A percentile compares a stretch with the other conserved stretches of the same genome.
Evolutionary conservation across 192 early-diverging fungal genomes (phyloP).

Genomic region (Nowakowskiella sp.): DNA sequence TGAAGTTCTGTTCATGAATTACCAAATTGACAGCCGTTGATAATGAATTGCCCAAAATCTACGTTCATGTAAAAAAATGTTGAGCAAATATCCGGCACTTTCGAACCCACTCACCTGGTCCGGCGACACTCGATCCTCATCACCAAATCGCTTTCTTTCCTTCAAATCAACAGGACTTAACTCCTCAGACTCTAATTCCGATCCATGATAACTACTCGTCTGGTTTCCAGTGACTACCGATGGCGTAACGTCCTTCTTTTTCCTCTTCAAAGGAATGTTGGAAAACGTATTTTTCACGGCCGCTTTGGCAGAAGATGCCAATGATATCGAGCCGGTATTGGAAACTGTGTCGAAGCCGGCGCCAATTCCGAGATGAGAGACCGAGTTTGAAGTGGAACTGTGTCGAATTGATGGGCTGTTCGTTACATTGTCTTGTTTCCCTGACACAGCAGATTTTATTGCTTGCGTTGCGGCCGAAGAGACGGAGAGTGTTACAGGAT

Average conservation of each 20-base stretch:
- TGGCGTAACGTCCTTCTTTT: no score
- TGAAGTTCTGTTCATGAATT: constrained; percentile 84
- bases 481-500: constrained; percentile 17
- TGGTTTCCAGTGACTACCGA: no score
- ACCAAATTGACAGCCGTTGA: constrained; percentile 55
- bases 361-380: neutral
- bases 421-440: neutral
- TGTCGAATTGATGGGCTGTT: no score
- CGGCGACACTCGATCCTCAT: constrained; percentile 42
- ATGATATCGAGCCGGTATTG: neutral
- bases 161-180: no score
- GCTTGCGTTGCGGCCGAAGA: constrained; percentile 36
- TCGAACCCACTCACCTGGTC: constrained; percentile 28
- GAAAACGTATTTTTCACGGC: no score
- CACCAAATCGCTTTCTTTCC: no score
- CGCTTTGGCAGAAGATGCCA: neutral
- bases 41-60: constrained; percentile 57
- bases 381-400: no score
- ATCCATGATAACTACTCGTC: no score
- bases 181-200: constrained; percentile 5
- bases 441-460: constrained; percentile 29
- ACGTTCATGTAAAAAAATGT: neutral
- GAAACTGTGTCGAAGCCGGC: neutral
- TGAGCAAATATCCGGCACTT: constrained; percentile 3
- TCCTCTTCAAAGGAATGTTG: no score